Conservation (phyloP, 1,284 basidiomycete genomes). For the Puccinia sorghi region DNA sequence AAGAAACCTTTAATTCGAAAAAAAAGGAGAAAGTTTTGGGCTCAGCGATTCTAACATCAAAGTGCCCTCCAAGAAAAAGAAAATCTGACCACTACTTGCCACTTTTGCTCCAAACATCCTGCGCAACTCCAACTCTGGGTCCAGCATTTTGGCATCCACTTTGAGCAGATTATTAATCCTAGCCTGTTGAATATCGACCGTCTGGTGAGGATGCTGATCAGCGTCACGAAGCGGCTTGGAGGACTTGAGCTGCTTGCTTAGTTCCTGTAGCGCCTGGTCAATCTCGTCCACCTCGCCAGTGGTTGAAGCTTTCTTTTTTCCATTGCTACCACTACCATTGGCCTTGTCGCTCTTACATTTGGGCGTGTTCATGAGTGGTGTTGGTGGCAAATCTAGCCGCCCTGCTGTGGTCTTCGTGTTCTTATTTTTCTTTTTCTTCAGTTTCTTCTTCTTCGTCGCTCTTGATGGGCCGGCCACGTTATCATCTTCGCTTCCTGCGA, state of each 20-base stretch:
- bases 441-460: background rate
- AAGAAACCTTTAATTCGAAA: constrained; percentile 2
- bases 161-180: constrained; percentile 65
- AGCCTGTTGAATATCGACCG: background rate
- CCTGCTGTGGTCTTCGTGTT: constrained; percentile 2
- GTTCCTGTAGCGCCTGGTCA: constrained; percentile 5
- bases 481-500: background rate
- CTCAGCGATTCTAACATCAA: background rate
- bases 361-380: background rate
- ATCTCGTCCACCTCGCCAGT: constrained; percentile 14
- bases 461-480: background rate
- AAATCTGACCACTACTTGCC: constrained; percentile 61
- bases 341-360: background rate
- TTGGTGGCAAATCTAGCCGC: background rate
- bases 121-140: constrained; percentile 81
- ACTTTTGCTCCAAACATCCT: constrained; percentile 90
- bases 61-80: background rate
- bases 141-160: constrained; percentile 74
- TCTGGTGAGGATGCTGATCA: background rate
- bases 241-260: background rate
- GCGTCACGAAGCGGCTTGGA: background rate
- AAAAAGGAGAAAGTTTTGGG: background rate
- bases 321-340: background rate
- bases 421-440: constrained; percentile 18
- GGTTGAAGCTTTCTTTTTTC: background rate